Base-by-base conservation (phyloP, 352 stramenopile species). In the Phytophthora syringae region DNA sequence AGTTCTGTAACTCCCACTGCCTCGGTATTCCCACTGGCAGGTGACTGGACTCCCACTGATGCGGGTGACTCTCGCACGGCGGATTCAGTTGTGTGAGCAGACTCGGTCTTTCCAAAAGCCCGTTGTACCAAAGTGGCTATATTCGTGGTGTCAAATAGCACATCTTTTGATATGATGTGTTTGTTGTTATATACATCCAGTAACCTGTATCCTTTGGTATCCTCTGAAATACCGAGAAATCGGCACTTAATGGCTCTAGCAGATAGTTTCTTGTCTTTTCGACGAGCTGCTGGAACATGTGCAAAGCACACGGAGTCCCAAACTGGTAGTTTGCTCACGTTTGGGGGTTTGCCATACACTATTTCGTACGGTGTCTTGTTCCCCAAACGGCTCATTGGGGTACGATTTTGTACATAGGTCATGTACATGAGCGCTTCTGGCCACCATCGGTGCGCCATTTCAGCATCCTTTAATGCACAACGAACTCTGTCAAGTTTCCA, bases 401-500 rank as follows among this genome's bases (percentile, higher is more conserved):
- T 63, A 15, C 43, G 43, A n/a, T 55, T 63, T n/a, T 55, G 34
- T 13, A 49, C 42, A 32, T 62, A 55, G 1, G 32, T 55, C 49
- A 55, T 55, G 30, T 55, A 55, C 49, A 55, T 55, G 6, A 45
- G 30, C 11, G 49, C 32, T 44, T 55, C 49, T 43, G 49, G 30
- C 49, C 49, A 55, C 49, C 49, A 55, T n/a, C 30, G 30, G 18
- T 45, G 16, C 9, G 28, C 32, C 49, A 44, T 55, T 15, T 55
- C 30, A 45, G 30, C 30, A 32, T 55, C 28, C 16, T 30, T 55
- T 10, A 45, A 6, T 36, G 49, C 49, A 45, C 49, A 55, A 4
- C 49, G 49, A 44, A 45, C 28, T 32, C 30, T 27, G 20, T 44
- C 30, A 30, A 55, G 30, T 55, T 55, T 55, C 49, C 49, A 21